Percentiles rank a stretch among this genome's conserved stretches.
Conservation (phyloP, 768 basidiomycete species). For the Suillus subaureus region DNA sequence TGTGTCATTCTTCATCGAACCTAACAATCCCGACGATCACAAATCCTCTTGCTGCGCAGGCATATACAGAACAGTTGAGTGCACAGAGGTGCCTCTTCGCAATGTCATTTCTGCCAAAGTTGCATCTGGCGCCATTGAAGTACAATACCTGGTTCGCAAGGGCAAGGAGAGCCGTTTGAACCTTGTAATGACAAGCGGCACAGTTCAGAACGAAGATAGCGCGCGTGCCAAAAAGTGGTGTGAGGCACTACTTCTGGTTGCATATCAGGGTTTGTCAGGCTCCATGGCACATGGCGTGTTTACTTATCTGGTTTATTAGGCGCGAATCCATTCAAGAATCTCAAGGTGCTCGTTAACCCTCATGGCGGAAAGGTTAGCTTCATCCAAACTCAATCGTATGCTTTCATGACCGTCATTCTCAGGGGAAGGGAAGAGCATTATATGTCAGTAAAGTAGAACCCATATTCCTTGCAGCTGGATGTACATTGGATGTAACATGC, state of each 20-base stretch:
- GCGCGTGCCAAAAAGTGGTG: conserved; percentile 52
- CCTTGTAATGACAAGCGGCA: conserved; percentile 44
- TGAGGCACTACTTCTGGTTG: conserved; percentile 50
- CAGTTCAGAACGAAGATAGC: conserved; percentile 37
- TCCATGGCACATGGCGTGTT: background rate
- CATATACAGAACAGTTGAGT: conserved; percentile 12
- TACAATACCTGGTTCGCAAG: conserved; percentile 54
- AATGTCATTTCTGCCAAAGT: conserved; percentile 59
- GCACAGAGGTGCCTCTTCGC: conserved; percentile 39
- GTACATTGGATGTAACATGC: conserved; percentile 65
- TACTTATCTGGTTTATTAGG: conserved; percentile 35
- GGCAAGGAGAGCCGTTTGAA: conserved; percentile 41
- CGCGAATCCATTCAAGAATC: conserved; percentile 51
- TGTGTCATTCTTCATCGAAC: conserved; percentile 28
- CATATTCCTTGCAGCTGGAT: conserved; percentile 68
- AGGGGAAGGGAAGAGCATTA: conserved; percentile 64
- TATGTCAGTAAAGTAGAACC: conserved; percentile 68
- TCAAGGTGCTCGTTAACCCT: conserved; percentile 81
- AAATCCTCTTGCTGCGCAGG: conserved; percentile 11
- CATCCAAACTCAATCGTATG: background rate
- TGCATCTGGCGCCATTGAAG: conserved; percentile 39
- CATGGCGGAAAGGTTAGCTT: conserved; percentile 70
- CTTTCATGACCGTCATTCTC: conserved; percentile 9
- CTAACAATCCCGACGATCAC: conserved; percentile 10
- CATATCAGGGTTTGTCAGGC: conserved; percentile 56